Conservation (phyloP, 1,284 basidiomycete species). For the Ganoderma resinaceum region DNA sequence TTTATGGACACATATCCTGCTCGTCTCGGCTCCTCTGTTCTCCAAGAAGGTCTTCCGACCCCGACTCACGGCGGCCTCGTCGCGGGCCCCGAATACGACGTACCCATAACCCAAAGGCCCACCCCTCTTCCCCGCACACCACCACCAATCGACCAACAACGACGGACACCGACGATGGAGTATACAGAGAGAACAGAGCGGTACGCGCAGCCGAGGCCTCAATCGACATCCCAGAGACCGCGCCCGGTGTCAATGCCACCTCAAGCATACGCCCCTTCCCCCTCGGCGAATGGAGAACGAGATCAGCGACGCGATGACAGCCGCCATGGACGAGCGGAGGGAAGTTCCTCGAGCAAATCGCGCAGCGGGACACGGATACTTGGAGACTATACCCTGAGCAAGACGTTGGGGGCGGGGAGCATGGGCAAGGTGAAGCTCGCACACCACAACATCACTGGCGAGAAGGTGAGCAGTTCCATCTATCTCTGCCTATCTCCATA, state of each 20-base stretch:
- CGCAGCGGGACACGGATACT: conserved; percentile 69
- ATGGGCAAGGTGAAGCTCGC: conserved; percentile 99
- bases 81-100: conserved; percentile 65
- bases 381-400: conserved; percentile 96
- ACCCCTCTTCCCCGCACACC: conserved; percentile 26
- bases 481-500: neutral
- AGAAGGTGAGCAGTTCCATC: conserved; percentile 71
- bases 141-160: conserved; percentile 30
- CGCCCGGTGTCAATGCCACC: conserved; percentile 77
- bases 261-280: conserved; percentile 50
- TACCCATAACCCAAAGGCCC: conserved; percentile 43
- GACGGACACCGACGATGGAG: conserved; percentile 25
- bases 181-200: conserved; percentile 22
- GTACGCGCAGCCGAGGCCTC: conserved; percentile 37
- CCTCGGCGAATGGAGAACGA: conserved; percentile 34
- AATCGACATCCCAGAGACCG: conserved; percentile 48
- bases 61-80: conserved; percentile 67
- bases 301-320: conserved; percentile 39
- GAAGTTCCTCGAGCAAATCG: conserved; percentile 41
- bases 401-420: conserved; percentile 96
- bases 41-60: conserved; percentile 53
- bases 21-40: conserved; percentile 42
- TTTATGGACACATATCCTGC: conserved; percentile 47
- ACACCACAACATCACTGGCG: conserved; percentile 87
- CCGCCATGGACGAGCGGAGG: conserved; percentile 41